Base-by-base conservation (phyloP, 805 yeast species). In the Ogataea paraovalis region DNA sequence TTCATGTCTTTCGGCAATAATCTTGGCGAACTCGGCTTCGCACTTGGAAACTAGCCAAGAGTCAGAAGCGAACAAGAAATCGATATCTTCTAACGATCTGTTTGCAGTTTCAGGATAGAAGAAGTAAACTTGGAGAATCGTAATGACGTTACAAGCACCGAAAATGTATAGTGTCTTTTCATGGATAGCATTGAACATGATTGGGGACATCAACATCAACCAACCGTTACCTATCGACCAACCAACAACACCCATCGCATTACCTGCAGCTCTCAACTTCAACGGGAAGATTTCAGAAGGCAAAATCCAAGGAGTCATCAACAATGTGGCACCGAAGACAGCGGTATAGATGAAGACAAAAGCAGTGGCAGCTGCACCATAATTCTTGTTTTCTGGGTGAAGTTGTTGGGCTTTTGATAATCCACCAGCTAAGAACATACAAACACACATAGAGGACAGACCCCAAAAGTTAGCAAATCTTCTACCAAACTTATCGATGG, bases 61-160 rank as follows among this genome's bases (percentile, higher is more conserved):
- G 2, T 42, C 42, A 46, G 43, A 36, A 2, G 52, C 55, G 40
- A 51, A 51, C 28, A 53, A 46, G 47, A 44, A 51, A 41, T 55
- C 56, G 39, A 56, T 52, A 37, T 72, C 75, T 55, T 73, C 79
- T 61, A 74, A 68, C 18, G 71, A 63, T 43, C 73, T 62, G 5
- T 76, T 76, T 41, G 67, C 66, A 10, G 77, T 73, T 55, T 74
- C 78, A 4, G 78, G 78, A 53, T 69, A 72, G 39, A 71, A 60
- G 49, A 71, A 61, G 60, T 62, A 66, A 41, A 66, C 64, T 32
- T 67, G 57, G 3, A 74, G 69, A 22, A 66, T 22, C 10, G 46
- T 42, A 1, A 43, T 25, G 18, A 61, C 53, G 51, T 65, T 64
- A 53, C 55, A 58, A 25, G 50, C 65, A 40, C 65, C 67, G 48